A percentile compares a stretch with the other conserved stretches of the same genome.
These are phyloP conservation scores for Phytophthora pluvialis DNA, from an alignment of 352 stramenopile species.

Conservation along the genomic window DNA sequence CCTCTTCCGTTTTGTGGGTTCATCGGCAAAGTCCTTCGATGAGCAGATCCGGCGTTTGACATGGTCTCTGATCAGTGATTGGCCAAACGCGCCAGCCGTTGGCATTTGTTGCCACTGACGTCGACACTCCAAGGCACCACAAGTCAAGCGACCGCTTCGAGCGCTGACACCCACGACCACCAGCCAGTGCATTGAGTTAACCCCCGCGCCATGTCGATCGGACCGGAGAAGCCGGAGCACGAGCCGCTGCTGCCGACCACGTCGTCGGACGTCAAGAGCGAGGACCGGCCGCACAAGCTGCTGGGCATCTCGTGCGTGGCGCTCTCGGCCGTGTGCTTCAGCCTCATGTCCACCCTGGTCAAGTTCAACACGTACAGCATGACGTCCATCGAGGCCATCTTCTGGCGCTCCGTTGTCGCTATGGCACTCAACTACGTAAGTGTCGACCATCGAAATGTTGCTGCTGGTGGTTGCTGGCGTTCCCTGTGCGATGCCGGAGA, in stretches of 20 bases:
- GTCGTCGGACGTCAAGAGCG: conserved; percentile 23
- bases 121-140: conserved; percentile 22
- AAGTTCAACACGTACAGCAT: conserved; percentile 82
- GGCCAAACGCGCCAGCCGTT: conserved; percentile 24
- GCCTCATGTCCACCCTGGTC: conserved; percentile 81
- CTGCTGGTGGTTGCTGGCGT: no score
- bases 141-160: conserved; percentile 14
- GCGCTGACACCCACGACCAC: neutral
- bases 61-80: conserved; percentile 16
- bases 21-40: neutral
- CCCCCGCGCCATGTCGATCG: conserved; percentile 31
- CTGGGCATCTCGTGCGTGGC: conserved; percentile 73
- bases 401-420: conserved; percentile 72
- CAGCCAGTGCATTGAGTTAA: conserved; percentile 1
- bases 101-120: conserved; percentile 14
- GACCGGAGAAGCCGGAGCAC: conserved; percentile 32
- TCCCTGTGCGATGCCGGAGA: neutral
- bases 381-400: conserved; percentile 82
- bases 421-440: conserved; percentile 71
- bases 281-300: conserved; percentile 53
- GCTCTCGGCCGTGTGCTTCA: conserved; percentile 81
- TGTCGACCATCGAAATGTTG: neutral
- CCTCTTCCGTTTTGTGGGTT: conserved; percentile 21
- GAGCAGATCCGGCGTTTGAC: neutral
- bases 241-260: conserved; percentile 40